Base-by-base conservation (phyloP, 78 protist genomes). In the Dictyostelium purpureum region DNA sequence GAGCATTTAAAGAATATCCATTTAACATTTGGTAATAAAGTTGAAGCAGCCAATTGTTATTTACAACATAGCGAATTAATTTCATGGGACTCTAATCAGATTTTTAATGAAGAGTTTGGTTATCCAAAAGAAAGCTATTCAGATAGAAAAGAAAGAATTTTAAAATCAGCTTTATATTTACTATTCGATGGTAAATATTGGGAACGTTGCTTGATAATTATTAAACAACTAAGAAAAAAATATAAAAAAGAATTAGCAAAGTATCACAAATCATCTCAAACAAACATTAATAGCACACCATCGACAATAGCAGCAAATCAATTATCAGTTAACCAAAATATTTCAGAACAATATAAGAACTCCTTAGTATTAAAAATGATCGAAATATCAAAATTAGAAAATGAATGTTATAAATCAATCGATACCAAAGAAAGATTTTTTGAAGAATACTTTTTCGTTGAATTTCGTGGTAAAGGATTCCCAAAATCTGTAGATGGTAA, bases 391-490 rank as follows among this genome's bases (percentile, higher is more conserved):
- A 71, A 70, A 70, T 37, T 70, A 43, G 90, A 83, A 56, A 35
- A 70, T 70, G 43, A 75, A 49, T 83, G 90, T 83, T 83, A 70
- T 56, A 31, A 83, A 40, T 83, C 90, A 14, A 67, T 67, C 26
- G 94, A 89, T n/a, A 47, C 61, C 18, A 89, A 78, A 59, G 94
- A 89, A 40, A 89, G 94, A 67, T 89, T 89, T 52, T 89, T 89
- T 45, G 94, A 89, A 51, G 94, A 89, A 35, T 89, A 75, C 67
- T 89, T 89, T 79, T 78, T 89, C 45, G 94, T 89, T n/a, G 94
- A 89, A 47, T 89, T 89, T 78, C 73, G 88, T 54, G 94, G 94
- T 24, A 89, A 89, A 61, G 94, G 94, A 19, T 89, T 79, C 35
- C 94, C 88, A 31, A 89, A 89, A 37, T 70, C 80, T 18, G 90